Evolutionary conservation across 345 rosid genomes (phyloP).

Genomic region (Gossypium bickii): DNA sequence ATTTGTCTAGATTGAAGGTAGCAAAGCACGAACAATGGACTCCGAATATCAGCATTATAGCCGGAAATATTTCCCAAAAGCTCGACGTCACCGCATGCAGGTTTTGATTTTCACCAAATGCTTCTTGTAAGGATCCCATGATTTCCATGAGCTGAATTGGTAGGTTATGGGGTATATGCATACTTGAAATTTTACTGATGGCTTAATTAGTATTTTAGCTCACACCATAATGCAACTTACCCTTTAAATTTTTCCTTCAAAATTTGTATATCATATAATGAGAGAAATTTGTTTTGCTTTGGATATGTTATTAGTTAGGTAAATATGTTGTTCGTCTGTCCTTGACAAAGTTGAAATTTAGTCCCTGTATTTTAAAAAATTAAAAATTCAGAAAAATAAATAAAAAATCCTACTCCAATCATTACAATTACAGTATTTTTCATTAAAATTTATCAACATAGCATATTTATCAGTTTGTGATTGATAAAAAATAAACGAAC

Average conservation of each 20-base stretch:
- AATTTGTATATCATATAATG: background rate
- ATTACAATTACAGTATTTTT: no score
- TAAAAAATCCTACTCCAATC: no score
- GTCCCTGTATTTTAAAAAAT: no score
- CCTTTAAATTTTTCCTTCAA: background rate
- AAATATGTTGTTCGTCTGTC: no score
- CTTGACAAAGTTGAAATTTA: no score
- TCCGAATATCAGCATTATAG: background rate
- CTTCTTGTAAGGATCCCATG: background rate
- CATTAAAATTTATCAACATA: no score
- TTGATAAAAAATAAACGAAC: no score
- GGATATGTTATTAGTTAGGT: background rate
- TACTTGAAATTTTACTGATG: background rate
- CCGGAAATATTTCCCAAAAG: background rate
- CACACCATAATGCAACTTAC: background rate
- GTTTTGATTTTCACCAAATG: background rate
- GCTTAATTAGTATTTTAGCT: background rate
- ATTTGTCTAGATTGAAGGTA: conserved; percentile 30
- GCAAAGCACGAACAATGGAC: background rate
- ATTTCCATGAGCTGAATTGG: background rate
- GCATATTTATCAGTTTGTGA: no score
- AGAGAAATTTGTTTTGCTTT: background rate
- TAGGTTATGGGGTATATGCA: background rate
- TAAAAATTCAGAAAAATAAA: no score
- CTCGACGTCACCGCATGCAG: background rate